A percentile compares a stretch with the other conserved stretches of the same genome.
Evolutionary conservation across 352 stramenopile species (phyloP).

Genomic region (Pelagophyceae sp.): DNA sequence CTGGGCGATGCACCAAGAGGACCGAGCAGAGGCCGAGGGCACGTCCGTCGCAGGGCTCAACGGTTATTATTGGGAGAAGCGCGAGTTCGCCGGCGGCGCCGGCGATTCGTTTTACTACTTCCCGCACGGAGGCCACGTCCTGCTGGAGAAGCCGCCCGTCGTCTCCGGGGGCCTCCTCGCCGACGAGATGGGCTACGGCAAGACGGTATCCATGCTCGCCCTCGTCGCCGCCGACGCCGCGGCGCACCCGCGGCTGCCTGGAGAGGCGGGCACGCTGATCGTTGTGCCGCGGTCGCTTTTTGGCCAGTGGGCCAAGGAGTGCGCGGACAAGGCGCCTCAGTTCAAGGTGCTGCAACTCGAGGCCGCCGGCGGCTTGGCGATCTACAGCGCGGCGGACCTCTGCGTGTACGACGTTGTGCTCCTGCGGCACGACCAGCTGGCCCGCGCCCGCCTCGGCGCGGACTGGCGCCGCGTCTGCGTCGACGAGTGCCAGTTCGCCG

Average conservation of each 20-base stretch:
- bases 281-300: background rate
- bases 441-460: background rate
- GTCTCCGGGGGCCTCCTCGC: background rate
- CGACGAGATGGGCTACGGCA: slow-evolving; percentile 12
- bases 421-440: slow-evolving; percentile 1
- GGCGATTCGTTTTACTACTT: background rate
- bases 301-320: background rate
- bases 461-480: background rate
- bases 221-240: background rate
- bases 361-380: background rate
- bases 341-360: background rate
- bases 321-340: background rate
- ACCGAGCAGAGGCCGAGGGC: background rate
- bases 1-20: slow-evolving; percentile 2
- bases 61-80: slow-evolving; percentile 10
- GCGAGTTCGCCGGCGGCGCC: background rate
- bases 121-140: slow-evolving; percentile 1
- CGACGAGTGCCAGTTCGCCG: slow-evolving; percentile 8
- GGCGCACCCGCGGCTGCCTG: background rate
- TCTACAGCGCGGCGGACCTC: background rate
- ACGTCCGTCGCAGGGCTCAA: slow-evolving; percentile 1
- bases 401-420: background rate
- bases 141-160: background rate
- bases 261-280: background rate
- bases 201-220: background rate